Evolutionary conservation across 768 basidiomycete genomes (phyloP).

Genomic region (Trametes gibbosa): DNA sequence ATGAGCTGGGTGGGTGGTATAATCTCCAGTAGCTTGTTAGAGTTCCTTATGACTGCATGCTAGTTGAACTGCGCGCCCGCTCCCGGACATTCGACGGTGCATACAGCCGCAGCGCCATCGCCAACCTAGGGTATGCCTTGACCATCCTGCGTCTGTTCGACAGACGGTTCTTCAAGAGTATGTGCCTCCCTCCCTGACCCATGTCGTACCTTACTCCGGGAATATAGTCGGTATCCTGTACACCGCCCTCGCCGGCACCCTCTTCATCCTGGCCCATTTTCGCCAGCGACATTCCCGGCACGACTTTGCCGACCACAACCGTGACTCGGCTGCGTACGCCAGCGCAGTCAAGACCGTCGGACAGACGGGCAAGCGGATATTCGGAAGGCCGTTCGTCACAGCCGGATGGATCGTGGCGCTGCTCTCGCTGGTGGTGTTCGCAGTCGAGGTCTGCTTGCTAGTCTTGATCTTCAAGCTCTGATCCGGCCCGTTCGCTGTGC

Average conservation of each 20-base stretch:
- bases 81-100: conserved; percentile 84
- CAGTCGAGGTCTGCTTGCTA: conserved; percentile 64
- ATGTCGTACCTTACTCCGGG: neutral
- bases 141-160: conserved; percentile 82
- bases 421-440: conserved; percentile 57
- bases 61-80: conserved; percentile 71
- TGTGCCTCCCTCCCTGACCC: conserved; percentile 25
- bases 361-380: conserved; percentile 58
- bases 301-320: conserved; percentile 66
- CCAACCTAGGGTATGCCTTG: conserved; percentile 69
- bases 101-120: conserved; percentile 73
- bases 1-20: conserved; percentile 28
- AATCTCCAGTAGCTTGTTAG: neutral
- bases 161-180: conserved; percentile 67
- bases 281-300: conserved; percentile 66
- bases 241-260: conserved; percentile 55
- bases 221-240: conserved; percentile 57
- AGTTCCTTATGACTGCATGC: too few relatives aligned
- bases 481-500: neutral
- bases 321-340: conserved; percentile 21
- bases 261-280: conserved; percentile 57
- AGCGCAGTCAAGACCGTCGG: conserved; percentile 54
- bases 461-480: conserved; percentile 53
- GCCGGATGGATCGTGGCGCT: conserved; percentile 73
- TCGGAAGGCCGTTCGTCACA: conserved; percentile 76